Conservation (phyloP, 192 early-diverging fungal species). For the Coemansia furcata region DNA sequence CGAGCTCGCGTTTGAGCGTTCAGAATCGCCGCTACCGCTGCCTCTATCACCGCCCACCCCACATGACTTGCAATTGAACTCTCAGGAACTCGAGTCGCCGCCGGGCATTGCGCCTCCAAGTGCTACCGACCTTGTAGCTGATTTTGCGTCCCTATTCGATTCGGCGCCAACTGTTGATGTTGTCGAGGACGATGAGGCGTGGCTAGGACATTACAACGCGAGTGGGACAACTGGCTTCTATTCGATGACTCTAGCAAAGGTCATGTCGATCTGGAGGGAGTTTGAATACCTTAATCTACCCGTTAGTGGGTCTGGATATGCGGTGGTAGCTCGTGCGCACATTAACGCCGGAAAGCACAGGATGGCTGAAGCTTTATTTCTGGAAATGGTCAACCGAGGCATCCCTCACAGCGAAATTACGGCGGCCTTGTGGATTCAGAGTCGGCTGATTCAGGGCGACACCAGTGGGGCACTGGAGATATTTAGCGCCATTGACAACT, state of each 20-base stretch:
- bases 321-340: slow-evolving; percentile 8
- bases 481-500: slow-evolving; percentile 18
- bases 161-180: neutral
- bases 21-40: neutral
- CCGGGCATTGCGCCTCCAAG: neutral
- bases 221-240: neutral
- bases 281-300: slow-evolving; percentile 14
- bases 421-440: slow-evolving; percentile 18
- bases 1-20: neutral
- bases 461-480: slow-evolving; percentile 16
- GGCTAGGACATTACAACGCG: neutral
- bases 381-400: slow-evolving; percentile 4
- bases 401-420: slow-evolving; percentile 16
- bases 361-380: slow-evolving; percentile 18
- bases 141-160: neutral
- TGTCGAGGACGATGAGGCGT: neutral
- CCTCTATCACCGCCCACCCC: neutral
- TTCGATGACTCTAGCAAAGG: neutral
- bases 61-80: neutral
- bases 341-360: slow-evolving; percentile 12
- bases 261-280: slow-evolving; percentile 26
- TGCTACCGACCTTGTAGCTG: neutral
- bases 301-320: slow-evolving; percentile 13
- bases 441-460: slow-evolving; percentile 15
- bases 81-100: neutral